Percentiles rank a stretch among this genome's conserved stretches.
Conservation (phyloP, 2,329 filamentous ascomycete genomes). For the Trichophyton simii region DNA sequence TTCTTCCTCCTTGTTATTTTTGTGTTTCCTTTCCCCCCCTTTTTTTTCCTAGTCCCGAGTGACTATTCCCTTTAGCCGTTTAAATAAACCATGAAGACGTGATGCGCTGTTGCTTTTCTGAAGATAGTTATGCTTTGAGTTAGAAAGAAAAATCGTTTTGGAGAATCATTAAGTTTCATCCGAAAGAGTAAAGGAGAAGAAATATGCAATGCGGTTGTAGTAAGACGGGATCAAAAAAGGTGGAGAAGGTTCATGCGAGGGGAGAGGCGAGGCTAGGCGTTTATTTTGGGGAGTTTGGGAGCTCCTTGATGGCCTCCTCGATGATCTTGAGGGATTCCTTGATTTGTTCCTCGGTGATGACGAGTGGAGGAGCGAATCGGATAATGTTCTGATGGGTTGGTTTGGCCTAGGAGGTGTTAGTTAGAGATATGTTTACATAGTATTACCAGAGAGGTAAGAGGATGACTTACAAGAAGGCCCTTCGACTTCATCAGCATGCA, state of each 20-base stretch:
- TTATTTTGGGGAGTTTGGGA: conserved; percentile 43
- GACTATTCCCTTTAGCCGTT: neutral
- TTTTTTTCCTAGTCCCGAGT: neutral
- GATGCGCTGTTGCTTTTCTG: neutral
- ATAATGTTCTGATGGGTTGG: conserved; percentile 98
- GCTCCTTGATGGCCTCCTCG: conserved; percentile 64
- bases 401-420: conserved; percentile 56
- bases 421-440: conserved; percentile 8
- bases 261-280: neutral
- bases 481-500: conserved; percentile 93
- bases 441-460: neutral
- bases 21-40: neutral
- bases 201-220: neutral
- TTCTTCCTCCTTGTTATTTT: neutral
- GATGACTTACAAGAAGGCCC: conserved; percentile 64
- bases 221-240: neutral
- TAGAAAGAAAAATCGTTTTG: neutral
- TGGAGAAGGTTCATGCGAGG: neutral
- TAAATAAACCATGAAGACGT: neutral
- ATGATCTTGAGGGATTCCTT: conserved; percentile 67
- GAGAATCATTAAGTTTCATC: neutral
- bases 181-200: neutral
- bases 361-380: conserved; percentile 85
- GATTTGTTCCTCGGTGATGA: conserved; percentile 84
- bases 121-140: neutral